Evolutionary conservation across 108 stramenopile genomes (phyloP).

Genomic region (Aurantiochytrium sp.): DNA sequence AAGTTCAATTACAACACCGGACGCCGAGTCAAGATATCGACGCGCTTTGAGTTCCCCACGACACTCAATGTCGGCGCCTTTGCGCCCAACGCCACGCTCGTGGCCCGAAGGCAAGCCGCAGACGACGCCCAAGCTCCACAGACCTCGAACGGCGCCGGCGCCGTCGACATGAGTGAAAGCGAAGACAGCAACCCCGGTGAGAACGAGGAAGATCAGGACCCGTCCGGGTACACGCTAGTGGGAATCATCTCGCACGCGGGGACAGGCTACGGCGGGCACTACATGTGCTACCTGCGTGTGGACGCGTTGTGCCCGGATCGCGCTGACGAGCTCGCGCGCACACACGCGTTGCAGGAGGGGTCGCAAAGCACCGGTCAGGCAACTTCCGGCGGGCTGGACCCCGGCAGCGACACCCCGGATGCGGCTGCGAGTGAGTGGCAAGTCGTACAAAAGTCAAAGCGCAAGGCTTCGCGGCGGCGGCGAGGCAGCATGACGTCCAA

Average conservation of each 20-base stretch:
- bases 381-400: no score
- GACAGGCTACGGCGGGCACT: background rate
- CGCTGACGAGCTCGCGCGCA: background rate
- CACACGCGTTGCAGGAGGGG: background rate
- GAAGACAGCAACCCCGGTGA: background rate
- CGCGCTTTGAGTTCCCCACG: slow-evolving; percentile 18
- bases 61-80: background rate
- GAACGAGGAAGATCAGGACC: background rate
- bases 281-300: background rate
- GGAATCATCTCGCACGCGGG: background rate
- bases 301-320: background rate
- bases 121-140: background rate
- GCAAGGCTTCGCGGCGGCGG: background rate
- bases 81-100: background rate
- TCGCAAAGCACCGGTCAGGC: no score
- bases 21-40: slow-evolving; percentile 34
- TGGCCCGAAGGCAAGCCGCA: no score
- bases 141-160: background rate
- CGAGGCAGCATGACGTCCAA: no score
- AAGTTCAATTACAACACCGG: slow-evolving; percentile 32
- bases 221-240: background rate
- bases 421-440: background rate
- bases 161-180: background rate
- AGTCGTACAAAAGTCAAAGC: background rate
- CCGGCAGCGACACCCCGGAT: no score